Percentiles rank a stretch among this genome's conserved stretches.
phyloP scores from a whole-genome alignment of 176 grass and related monocot species.

The Juncus effusus region DNA sequence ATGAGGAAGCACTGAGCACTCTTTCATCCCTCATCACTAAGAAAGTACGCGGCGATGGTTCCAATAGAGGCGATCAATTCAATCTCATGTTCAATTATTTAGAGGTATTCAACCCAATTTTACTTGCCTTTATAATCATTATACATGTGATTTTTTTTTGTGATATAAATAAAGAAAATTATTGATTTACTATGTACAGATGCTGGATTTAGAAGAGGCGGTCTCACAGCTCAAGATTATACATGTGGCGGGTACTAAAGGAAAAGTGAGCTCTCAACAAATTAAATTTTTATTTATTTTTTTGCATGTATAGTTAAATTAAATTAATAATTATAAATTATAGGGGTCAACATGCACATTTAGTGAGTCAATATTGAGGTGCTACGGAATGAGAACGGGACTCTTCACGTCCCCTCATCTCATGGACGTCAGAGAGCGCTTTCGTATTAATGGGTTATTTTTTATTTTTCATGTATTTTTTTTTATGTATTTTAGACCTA shows the following conservation, averaged over 20 bases:
- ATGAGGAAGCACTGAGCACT: slow-evolving; percentile 72
- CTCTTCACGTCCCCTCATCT: slow-evolving; percentile 88
- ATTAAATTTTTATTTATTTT: not conserved
- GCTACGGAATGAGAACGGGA: slow-evolving; percentile 76
- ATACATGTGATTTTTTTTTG: not conserved
- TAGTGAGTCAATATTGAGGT: slow-evolving; percentile 76
- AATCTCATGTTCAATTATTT: slow-evolving; percentile 77
- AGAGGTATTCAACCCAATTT: slow-evolving; percentile 34
- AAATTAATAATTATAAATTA: not conserved
- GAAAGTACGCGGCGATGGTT: slow-evolving; percentile 51
- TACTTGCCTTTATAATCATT: not conserved
- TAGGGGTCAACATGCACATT: slow-evolving; percentile 91
- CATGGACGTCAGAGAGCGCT: slow-evolving; percentile 84
- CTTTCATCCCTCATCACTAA: slow-evolving; percentile 77
- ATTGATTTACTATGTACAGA: slow-evolving; percentile 34
- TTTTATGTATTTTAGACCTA: not conserved
- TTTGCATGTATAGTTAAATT: not conserved
- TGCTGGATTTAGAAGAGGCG: slow-evolving; percentile 71
- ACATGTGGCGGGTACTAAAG: slow-evolving; percentile 92
- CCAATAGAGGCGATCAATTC: slow-evolving; percentile 69
- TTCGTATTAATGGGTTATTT: slow-evolving; percentile 67
- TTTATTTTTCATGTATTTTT: slow-evolving; percentile 4
- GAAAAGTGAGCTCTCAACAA: slow-evolving; percentile 45
- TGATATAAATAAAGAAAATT: not conserved
- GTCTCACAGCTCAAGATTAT: slow-evolving; percentile 65